Evolutionary conservation across 2,329 filamentous ascomycete species (phyloP).

Genomic region (Epichloe glyceriae): DNA sequence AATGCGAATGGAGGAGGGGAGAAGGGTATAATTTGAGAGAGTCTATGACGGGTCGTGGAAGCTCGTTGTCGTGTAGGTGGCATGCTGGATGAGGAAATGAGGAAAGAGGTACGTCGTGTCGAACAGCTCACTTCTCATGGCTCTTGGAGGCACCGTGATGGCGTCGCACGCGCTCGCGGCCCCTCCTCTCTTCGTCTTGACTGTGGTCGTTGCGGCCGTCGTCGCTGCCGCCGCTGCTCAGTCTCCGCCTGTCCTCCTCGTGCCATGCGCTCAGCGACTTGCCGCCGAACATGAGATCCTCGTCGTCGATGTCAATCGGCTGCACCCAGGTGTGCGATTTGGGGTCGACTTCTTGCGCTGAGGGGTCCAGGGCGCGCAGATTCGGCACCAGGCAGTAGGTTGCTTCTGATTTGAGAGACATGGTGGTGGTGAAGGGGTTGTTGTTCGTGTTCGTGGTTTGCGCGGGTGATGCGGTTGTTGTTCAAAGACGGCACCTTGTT

Average conservation of each 20-base stretch:
- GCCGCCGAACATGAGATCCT: slow-evolving; percentile 47
- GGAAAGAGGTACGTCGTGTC: no score
- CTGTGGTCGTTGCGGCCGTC: slow-evolving; percentile 23
- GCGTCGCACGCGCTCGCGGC: slow-evolving; percentile 17
- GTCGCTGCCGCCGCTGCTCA: slow-evolving; percentile 24
- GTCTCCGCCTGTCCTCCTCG: slow-evolving; percentile 32
- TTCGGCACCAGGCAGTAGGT: slow-evolving; percentile 22
- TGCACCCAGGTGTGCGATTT: slow-evolving; percentile 33
- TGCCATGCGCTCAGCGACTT: slow-evolving; percentile 48
- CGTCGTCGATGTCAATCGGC: slow-evolving; percentile 45
- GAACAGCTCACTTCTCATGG: background rate
- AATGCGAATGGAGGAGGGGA: background rate
- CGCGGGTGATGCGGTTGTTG: background rate
- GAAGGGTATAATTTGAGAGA: no score
- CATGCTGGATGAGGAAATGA: no score
- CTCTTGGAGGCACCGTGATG: background rate
- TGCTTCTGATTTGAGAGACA: slow-evolving; percentile 11
- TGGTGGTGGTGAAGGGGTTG: background rate
- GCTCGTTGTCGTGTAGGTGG: no score
- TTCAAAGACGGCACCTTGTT: background rate
- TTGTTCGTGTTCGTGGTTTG: background rate
- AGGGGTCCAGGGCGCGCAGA: slow-evolving; percentile 19
- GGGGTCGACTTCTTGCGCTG: slow-evolving; percentile 21
- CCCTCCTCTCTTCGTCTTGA: slow-evolving; percentile 10
- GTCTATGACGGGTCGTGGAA: no score